Conservation (phyloP, 2,329 filamentous ascomycete species). For the Neocucurbitaria cava region DNA sequence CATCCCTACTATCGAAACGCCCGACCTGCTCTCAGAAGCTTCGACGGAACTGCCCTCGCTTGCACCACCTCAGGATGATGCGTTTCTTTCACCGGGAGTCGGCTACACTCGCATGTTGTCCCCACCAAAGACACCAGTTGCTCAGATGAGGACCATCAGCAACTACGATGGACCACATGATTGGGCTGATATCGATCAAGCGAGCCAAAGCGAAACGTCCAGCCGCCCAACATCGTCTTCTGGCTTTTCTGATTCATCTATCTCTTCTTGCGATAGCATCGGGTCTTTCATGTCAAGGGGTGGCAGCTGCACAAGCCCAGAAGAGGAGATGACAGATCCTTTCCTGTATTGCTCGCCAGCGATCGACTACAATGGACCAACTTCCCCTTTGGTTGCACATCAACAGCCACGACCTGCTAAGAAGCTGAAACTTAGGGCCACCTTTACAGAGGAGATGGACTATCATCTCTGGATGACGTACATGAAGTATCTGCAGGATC, state of each 20-base stretch:
- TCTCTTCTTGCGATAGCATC: conserved; percentile 65
- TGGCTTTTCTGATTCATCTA: conserved; percentile 67
- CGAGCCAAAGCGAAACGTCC: conserved; percentile 52
- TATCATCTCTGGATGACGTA: conserved; percentile 71
- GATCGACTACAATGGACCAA: conserved; percentile 34
- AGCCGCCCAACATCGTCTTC: conserved; percentile 65
- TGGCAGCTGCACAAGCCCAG: conserved; percentile 67
- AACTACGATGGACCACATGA: conserved; percentile 36
- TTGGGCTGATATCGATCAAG: conserved; percentile 42
- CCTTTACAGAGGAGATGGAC: conserved; percentile 70
- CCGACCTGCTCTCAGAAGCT: conserved; percentile 44
- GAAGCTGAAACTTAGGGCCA: conserved; percentile 53
- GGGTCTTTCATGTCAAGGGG: conserved; percentile 64
- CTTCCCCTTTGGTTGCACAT: conserved; percentile 40
- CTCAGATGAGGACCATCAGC: conserved; percentile 45
- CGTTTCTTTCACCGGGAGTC: conserved; percentile 52
- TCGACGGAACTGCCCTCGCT: conserved; percentile 34
- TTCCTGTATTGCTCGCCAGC: conserved; percentile 56
- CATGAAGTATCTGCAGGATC: conserved; percentile 70
- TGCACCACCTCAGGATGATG: conserved; percentile 38
- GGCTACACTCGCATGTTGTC: conserved; percentile 50
- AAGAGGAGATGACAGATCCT: conserved; percentile 64
- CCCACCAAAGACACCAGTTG: conserved; percentile 58
- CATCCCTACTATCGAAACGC: conserved; percentile 60
- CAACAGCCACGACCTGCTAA: conserved; percentile 41